Evolutionary conservation across 495 filamentous ascomycete genomes (phyloP).

Genomic region (Xylaria telfairii): DNA sequence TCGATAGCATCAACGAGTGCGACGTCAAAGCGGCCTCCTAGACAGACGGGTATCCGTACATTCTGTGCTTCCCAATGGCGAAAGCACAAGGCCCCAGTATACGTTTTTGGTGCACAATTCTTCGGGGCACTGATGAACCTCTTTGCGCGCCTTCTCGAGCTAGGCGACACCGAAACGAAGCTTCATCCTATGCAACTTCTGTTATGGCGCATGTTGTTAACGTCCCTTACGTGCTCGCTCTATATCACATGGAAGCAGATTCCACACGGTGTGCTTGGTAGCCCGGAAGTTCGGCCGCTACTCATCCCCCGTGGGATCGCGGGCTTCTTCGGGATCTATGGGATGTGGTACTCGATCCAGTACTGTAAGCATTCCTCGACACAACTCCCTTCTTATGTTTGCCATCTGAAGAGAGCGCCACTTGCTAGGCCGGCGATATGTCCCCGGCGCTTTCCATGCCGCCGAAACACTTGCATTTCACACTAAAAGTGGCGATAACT

Average conservation of each 20-base stretch:
- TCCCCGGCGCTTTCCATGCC: neutral
- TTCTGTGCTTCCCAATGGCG: slow-evolving; percentile 38
- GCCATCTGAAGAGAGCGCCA: neutral
- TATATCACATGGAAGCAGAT: slow-evolving; percentile 80
- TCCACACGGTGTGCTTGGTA: slow-evolving; percentile 74
- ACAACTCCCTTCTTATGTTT: no score
- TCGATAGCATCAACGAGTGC: neutral
- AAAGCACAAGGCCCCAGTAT: slow-evolving; percentile 73
- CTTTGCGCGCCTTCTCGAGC: slow-evolving; percentile 77
- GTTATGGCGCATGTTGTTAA: slow-evolving; percentile 84
- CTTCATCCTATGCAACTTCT: slow-evolving; percentile 91
- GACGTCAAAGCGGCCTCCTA: slow-evolving; percentile 14
- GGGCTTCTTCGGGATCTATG: slow-evolving; percentile 85
- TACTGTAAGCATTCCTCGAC: slow-evolving; percentile 53
- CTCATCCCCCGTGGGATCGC: slow-evolving; percentile 71
- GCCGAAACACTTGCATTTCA: neutral
- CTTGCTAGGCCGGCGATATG: neutral
- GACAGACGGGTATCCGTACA: slow-evolving; percentile 2
- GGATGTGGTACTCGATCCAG: slow-evolving; percentile 68
- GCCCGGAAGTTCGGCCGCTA: slow-evolving; percentile 65
- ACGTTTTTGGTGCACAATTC: slow-evolving; percentile 78
- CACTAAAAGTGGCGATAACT: neutral
- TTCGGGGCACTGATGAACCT: slow-evolving; percentile 92
- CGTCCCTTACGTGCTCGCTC: slow-evolving; percentile 64
- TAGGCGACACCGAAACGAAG: slow-evolving; percentile 57